Evolutionary conservation across 306 rosid species (phyloP).

Genomic region (Benincasa hispida): DNA sequence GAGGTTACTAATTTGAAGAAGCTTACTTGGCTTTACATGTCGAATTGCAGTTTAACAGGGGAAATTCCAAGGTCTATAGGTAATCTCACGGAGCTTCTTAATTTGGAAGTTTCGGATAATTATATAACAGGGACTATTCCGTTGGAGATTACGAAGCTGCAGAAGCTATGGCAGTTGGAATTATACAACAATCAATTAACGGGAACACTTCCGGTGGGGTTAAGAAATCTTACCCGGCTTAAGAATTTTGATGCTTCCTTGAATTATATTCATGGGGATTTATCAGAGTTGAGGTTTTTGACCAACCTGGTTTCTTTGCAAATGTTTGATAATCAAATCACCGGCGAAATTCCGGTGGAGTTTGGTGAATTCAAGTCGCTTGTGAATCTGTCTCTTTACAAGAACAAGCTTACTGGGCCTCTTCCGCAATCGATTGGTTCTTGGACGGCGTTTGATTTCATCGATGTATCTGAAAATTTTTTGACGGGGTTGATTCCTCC

Average conservation of each 20-base stretch:
- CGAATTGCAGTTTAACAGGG: slow-evolving; percentile 52
- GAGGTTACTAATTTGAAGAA: slow-evolving; percentile 33
- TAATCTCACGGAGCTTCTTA: slow-evolving; percentile 37
- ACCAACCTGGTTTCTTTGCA: slow-evolving; percentile 45
- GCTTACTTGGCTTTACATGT: slow-evolving; percentile 47
- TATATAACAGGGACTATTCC: slow-evolving; percentile 55
- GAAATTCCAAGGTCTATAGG: slow-evolving; percentile 56
- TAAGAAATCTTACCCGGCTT: slow-evolving; percentile 41
- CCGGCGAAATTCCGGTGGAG: slow-evolving; percentile 59
- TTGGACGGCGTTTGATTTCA: slow-evolving; percentile 38
- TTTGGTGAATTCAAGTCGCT: slow-evolving; percentile 62
- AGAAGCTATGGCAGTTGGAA: slow-evolving; percentile 61
- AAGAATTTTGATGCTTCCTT: slow-evolving; percentile 45
- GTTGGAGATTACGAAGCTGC: slow-evolving; percentile 46
- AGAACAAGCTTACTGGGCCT: slow-evolving; percentile 47
- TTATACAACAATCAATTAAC: slow-evolving; percentile 40
- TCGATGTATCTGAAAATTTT: slow-evolving; percentile 67
- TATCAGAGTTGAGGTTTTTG: slow-evolving; percentile 36
- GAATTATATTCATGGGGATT: slow-evolving; percentile 48
- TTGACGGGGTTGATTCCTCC: slow-evolving; percentile 72
- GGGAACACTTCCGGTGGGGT: slow-evolving; percentile 51
- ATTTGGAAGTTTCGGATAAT: slow-evolving; percentile 49
- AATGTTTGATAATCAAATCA: slow-evolving; percentile 29
- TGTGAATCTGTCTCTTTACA: slow-evolving; percentile 39
- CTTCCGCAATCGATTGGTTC: slow-evolving; percentile 70